Evolutionary conservation across 2,329 filamentous ascomycete species (phyloP).

Genomic region (Plectosphaerella sp.): DNA sequence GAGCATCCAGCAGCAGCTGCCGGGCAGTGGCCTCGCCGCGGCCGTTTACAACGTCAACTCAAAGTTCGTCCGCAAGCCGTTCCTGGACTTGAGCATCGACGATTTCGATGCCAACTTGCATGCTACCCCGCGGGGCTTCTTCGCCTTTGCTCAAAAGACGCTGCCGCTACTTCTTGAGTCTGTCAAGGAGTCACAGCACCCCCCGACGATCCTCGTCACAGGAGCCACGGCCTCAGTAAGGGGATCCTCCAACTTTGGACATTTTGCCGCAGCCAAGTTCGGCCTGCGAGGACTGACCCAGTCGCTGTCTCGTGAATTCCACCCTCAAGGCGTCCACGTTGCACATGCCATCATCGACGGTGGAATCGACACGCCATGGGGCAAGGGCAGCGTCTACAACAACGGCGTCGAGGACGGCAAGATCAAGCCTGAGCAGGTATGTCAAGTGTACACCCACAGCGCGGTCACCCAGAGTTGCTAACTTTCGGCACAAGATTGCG

Average conservation of each 20-base stretch:
- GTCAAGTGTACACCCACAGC: conserved; percentile 19
- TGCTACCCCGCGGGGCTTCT: conserved; percentile 60
- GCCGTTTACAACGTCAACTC: conserved; percentile 67
- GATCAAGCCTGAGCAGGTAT: conserved; percentile 69
- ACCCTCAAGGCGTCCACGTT: conserved; percentile 78
- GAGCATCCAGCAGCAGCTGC: conserved; percentile 55
- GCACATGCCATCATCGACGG: conserved; percentile 81
- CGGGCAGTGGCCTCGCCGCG: conserved; percentile 51
- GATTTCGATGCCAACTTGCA: conserved; percentile 44
- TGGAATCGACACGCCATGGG: conserved; percentile 74
- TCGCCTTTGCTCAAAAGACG: conserved; percentile 68
- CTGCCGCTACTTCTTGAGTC: conserved; percentile 67
- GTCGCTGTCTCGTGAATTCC: conserved; percentile 77
- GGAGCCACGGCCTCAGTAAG: conserved; percentile 79
- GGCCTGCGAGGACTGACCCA: conserved; percentile 70
- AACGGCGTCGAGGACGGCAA: conserved; percentile 52
- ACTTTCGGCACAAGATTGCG: conserved; percentile 58
- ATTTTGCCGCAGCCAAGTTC: conserved; percentile 78
- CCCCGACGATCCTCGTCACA: conserved; percentile 79
- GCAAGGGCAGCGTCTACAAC: conserved; percentile 47
- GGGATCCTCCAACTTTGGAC: conserved; percentile 63
- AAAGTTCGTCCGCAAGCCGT: conserved; percentile 48
- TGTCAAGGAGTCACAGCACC: conserved; percentile 50
- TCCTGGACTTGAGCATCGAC: conserved; percentile 48
- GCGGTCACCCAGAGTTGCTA: conserved; percentile 3